Evolutionary conservation across 805 yeast species (phyloP).

Genomic region (Spathaspora passalidarum): DNA sequence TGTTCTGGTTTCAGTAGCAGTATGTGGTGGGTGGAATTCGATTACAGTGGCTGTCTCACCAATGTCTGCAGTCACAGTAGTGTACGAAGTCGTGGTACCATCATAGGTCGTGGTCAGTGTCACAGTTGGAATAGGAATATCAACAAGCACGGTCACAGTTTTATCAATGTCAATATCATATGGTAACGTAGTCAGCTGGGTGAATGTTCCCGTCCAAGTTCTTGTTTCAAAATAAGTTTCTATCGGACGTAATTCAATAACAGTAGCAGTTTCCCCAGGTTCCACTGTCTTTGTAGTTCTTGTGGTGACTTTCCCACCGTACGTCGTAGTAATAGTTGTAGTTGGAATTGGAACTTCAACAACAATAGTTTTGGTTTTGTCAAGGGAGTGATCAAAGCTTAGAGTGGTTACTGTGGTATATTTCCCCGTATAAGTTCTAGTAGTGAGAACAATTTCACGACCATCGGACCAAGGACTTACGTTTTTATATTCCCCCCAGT

Average conservation of each 20-base stretch:
- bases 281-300: constrained; percentile 14
- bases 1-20: not conserved
- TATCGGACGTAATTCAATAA: constrained; percentile 9
- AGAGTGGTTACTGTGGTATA: constrained; percentile 18
- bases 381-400: constrained; percentile 12
- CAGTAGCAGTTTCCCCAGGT: constrained; percentile 17
- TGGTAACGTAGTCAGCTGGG: not conserved
- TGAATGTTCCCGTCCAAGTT: not conserved
- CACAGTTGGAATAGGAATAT: not conserved
- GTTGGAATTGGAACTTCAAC: constrained; percentile 19
- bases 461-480: constrained; percentile 10
- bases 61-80: not conserved
- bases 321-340: constrained; percentile 14
- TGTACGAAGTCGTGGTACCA: not conserved
- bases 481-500: constrained; percentile 7
- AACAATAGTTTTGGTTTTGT: constrained; percentile 19
- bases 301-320: constrained; percentile 9
- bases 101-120: not conserved
- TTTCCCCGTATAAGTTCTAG: constrained; percentile 19
- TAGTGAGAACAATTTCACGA: constrained; percentile 14
- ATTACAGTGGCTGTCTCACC: not conserved
- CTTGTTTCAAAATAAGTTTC: too few relatives aligned
- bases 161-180: not conserved
- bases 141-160: not conserved
- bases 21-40: not conserved